phyloP scores from a whole-genome alignment of 148 eudicot genomes.

The Vaccinium darrowii region DNA sequence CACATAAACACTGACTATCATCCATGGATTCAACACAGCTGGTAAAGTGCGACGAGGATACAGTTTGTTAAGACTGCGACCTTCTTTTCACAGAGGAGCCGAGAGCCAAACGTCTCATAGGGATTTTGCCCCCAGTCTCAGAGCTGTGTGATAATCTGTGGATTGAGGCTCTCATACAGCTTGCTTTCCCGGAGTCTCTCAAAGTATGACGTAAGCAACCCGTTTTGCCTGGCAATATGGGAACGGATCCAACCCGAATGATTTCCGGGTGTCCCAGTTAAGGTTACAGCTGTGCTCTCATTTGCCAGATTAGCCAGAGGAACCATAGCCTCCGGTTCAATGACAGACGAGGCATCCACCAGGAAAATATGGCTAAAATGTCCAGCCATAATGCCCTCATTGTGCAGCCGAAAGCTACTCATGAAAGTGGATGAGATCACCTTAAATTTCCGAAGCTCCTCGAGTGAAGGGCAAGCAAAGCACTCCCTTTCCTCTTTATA shows the following conservation, averaged over 20 bases:
- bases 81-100: neutral
- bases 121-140: neutral
- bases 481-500: slow-evolving; percentile 18
- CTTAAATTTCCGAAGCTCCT: slow-evolving; percentile 18
- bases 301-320: slow-evolving; percentile 25
- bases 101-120: neutral
- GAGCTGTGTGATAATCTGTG: slow-evolving; percentile 5
- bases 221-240: slow-evolving; percentile 21
- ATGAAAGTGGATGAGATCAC: slow-evolving; percentile 30
- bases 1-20: neutral
- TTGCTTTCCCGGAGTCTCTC: slow-evolving; percentile 23
- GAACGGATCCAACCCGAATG: slow-evolving; percentile 31
- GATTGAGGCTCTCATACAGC: slow-evolving; percentile 4
- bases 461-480: slow-evolving; percentile 25
- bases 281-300: slow-evolving; percentile 17
- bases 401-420: slow-evolving; percentile 24
- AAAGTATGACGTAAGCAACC: slow-evolving; percentile 24
- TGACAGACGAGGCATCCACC: slow-evolving; percentile 27
- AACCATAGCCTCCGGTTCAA: slow-evolving; percentile 26
- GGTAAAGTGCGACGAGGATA: neutral
- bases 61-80: neutral
- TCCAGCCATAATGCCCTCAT: slow-evolving; percentile 24
- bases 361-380: slow-evolving; percentile 33
- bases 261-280: slow-evolving; percentile 19
- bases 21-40: neutral